These are phyloP conservation scores for Beauveria sp. DNA, from an alignment of 2,329 filamentous ascomycete genomes.

Conservation along the genomic window DNA sequence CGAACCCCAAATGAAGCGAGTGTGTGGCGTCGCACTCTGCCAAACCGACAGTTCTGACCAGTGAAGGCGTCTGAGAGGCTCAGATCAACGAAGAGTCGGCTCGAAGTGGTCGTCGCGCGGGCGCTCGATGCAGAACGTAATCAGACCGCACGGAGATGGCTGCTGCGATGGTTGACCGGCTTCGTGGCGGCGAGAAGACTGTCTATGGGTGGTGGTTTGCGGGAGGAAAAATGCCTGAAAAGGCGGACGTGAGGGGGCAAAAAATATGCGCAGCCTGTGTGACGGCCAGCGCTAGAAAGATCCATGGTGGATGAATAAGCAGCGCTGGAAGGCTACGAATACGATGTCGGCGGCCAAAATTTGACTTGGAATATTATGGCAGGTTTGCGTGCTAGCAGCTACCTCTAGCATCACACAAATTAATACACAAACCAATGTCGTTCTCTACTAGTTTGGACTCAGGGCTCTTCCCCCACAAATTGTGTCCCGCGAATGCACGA, in stretches of 20 bases:
- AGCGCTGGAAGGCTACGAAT: background rate
- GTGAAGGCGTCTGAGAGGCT: slow-evolving; percentile 51
- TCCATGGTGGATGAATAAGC: slow-evolving; percentile 2
- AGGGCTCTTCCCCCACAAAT: background rate
- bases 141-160: slow-evolving; percentile 2
- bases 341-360: background rate
- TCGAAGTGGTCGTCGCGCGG: slow-evolving; percentile 22
- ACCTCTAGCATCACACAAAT: background rate
- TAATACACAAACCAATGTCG: background rate
- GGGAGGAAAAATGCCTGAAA: slow-evolving; percentile 15
- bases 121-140: slow-evolving; percentile 15
- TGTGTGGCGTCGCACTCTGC: slow-evolving; percentile 19
- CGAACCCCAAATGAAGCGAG: slow-evolving; percentile 12
- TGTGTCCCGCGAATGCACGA: background rate
- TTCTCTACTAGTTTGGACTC: background rate
- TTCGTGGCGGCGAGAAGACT: slow-evolving; percentile 27
- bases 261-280: slow-evolving; percentile 12
- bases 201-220: slow-evolving; percentile 20
- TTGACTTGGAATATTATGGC: background rate
- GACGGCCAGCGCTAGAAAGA: background rate
- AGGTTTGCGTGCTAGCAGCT: background rate
- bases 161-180: slow-evolving; percentile 24
- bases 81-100: slow-evolving; percentile 32
- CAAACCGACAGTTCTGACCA: slow-evolving; percentile 41
- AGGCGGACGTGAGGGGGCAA: slow-evolving; percentile 12